These are phyloP conservation scores for Colletotrichum aenigma DNA, from an alignment of 2,329 filamentous ascomycete species.

Conservation along the genomic window DNA sequence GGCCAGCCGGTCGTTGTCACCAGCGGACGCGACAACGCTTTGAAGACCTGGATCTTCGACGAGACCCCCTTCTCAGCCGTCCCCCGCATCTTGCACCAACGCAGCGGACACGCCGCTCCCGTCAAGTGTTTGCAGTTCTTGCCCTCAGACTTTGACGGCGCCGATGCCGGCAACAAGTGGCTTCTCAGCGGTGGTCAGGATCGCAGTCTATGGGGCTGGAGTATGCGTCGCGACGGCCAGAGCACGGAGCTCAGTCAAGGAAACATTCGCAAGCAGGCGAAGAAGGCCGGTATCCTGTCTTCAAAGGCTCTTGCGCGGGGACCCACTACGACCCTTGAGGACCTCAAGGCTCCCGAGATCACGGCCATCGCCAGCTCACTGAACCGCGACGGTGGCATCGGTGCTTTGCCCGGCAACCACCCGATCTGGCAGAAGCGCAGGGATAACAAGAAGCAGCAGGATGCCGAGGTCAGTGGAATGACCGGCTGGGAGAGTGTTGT, in stretches of 20 bases:
- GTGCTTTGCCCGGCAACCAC: constrained; percentile 77
- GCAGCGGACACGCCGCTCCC: constrained; percentile 87
- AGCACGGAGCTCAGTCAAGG: constrained; percentile 94
- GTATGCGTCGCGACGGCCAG: constrained; percentile 90
- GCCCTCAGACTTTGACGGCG: constrained; percentile 86
- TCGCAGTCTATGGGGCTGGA: constrained; percentile 95
- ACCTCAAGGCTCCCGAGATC: constrained; percentile 88
- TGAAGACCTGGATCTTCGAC: constrained; percentile 97
- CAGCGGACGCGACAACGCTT: constrained; percentile 88
- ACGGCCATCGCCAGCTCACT: constrained; percentile 90
- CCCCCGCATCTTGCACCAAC: constrained; percentile 82
- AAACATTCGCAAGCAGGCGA: constrained; percentile 83
- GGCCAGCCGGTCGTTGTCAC: constrained; percentile 91
- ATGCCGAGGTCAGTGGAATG: constrained; percentile 74
- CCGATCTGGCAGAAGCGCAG: constrained; percentile 83
- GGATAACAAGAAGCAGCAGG: constrained; percentile 63
- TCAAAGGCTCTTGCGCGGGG: constrained; percentile 61
- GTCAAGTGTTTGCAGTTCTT: constrained; percentile 85
- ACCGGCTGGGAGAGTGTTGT: constrained; percentile 98
- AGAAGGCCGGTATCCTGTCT: constrained; percentile 79
- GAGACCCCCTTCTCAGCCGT: constrained; percentile 87
- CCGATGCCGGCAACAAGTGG: constrained; percentile 91
- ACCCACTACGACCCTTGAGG: constrained; percentile 69
- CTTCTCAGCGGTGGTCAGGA: constrained; percentile 88
- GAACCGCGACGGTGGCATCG: constrained; percentile 94